Conservation (phyloP, 2,329 filamentous ascomycete genomes). For the Fusarium lateritium region DNA sequence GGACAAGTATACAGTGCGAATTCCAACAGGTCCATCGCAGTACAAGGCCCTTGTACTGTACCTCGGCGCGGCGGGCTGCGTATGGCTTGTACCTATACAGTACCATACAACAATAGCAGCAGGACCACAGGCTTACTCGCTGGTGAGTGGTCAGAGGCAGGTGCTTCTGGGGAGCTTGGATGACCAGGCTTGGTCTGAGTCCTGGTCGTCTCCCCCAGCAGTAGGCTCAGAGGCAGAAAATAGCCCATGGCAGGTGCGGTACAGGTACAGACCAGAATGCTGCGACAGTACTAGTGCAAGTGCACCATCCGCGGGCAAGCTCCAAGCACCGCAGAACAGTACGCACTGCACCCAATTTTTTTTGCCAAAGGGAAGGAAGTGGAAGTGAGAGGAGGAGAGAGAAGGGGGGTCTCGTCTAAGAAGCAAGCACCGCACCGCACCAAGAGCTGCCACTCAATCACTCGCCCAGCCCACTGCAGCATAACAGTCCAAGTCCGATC, state of each 20-base stretch:
- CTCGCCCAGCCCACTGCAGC: constrained; percentile 38
- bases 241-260: constrained; percentile 40
- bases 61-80: constrained; percentile 53
- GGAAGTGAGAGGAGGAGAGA: constrained; percentile 29
- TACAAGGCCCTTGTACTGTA: constrained; percentile 57
- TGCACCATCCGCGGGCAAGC: constrained; percentile 28
- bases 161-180: constrained; percentile 44
- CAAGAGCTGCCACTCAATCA: constrained; percentile 44
- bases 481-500: constrained; percentile 38
- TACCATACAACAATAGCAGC: constrained; percentile 53
- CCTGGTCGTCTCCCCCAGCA: constrained; percentile 38
- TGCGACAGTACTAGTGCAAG: constrained; percentile 46
- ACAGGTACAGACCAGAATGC: constrained; percentile 35
- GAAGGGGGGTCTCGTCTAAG: constrained; percentile 45
- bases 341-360: constrained; percentile 50
- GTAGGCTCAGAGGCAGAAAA: constrained; percentile 32
- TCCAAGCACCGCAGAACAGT: constrained; percentile 40
- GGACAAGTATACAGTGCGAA: constrained; percentile 57
- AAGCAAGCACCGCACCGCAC: constrained; percentile 43
- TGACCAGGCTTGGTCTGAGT: constrained; percentile 44
- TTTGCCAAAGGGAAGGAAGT: constrained; percentile 32
- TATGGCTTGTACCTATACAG: constrained; percentile 57
- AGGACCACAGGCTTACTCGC: constrained; percentile 38
- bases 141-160: constrained; percentile 45
- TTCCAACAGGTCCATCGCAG: constrained; percentile 17